phyloP scores from a whole-genome alignment of 2,329 filamentous ascomycete species.

The Verticillium klebahnii region DNA sequence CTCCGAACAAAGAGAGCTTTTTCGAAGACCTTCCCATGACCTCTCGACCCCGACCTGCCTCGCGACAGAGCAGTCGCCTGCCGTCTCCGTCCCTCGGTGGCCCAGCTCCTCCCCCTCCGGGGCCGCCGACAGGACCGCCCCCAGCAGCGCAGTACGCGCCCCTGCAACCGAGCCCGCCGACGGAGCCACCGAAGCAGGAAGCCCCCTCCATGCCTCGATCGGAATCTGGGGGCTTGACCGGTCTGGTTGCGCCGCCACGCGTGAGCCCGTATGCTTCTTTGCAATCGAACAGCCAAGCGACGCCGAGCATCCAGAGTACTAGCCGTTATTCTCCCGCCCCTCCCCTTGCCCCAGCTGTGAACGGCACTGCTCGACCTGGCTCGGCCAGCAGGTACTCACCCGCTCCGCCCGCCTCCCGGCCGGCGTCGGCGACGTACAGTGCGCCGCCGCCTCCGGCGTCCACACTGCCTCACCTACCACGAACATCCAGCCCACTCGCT shows the following conservation, averaged over 20 bases:
- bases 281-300: slow-evolving; percentile 26
- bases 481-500: slow-evolving; percentile 62
- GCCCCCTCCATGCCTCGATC: slow-evolving; percentile 6
- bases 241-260: slow-evolving; percentile 49
- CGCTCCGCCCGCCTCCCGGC: slow-evolving; percentile 34
- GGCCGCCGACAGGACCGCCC: slow-evolving; percentile 21
- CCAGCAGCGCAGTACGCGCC: slow-evolving; percentile 12
- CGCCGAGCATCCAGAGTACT: slow-evolving; percentile 28
- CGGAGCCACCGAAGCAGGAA: slow-evolving; percentile 5
- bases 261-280: slow-evolving; percentile 49
- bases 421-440: slow-evolving; percentile 35
- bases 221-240: slow-evolving; percentile 20
- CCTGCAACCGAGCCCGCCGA: slow-evolving; percentile 14
- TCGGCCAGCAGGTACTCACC: slow-evolving; percentile 49
- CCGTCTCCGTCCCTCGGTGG: slow-evolving; percentile 36
- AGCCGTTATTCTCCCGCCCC: slow-evolving; percentile 62
- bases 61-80: slow-evolving; percentile 43
- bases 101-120: slow-evolving; percentile 27
- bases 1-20: slow-evolving; percentile 52
- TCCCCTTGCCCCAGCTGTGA: slow-evolving; percentile 30
- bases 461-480: slow-evolving; percentile 52
- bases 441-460: slow-evolving; percentile 36
- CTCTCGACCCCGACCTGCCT: slow-evolving; percentile 56
- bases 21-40: slow-evolving; percentile 72
- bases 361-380: slow-evolving; percentile 32